These are phyloP conservation scores for Cladophialophora exuberans DNA, from an alignment of 2,329 filamentous ascomycete species.

Conservation along the genomic window DNA sequence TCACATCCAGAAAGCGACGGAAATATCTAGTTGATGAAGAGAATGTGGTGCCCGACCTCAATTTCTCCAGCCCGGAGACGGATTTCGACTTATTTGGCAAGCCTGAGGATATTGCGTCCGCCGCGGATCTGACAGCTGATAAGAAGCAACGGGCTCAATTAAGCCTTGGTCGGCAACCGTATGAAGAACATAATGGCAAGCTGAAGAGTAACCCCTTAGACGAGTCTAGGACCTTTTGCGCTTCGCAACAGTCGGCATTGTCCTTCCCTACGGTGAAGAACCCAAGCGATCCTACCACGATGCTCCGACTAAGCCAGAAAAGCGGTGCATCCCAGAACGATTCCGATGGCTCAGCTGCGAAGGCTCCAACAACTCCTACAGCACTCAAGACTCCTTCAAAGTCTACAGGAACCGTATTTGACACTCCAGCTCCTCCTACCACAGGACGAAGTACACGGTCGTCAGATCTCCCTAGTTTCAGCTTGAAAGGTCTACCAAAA, in stretches of 20 bases:
- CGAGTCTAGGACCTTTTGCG: too few species aligned
- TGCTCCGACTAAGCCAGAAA: slow-evolving; percentile 68
- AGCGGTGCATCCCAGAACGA: slow-evolving; percentile 57
- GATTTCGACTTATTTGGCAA: slow-evolving; percentile 21
- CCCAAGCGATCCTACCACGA: slow-evolving; percentile 66
- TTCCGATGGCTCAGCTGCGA: slow-evolving; percentile 29
- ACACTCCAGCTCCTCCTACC: slow-evolving; percentile 12
- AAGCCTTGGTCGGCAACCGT: too few species aligned
- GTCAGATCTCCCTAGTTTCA: not conserved
- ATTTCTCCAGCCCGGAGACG: slow-evolving; percentile 21
- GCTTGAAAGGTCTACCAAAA: slow-evolving; percentile 1
- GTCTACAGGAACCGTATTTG: slow-evolving; percentile 1
- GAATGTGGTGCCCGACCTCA: slow-evolving; percentile 26
- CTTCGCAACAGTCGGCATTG: slow-evolving; percentile 51
- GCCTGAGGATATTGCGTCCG: not conserved
- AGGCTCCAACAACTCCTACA: slow-evolving; percentile 3
- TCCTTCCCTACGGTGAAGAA: slow-evolving; percentile 79
- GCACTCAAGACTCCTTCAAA: slow-evolving; percentile 12
- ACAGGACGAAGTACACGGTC: slow-evolving; percentile 6
- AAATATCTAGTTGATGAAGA: slow-evolving; percentile 29
- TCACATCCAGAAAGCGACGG: slow-evolving; percentile 25
- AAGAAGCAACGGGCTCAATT: too few species aligned
- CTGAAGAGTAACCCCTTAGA: too few species aligned
- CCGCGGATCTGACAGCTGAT: slow-evolving; percentile 1
- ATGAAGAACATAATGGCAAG: too few species aligned